Conservation (phyloP, 1,284 basidiomycete genomes). For the Ustilago trichophora region DNA sequence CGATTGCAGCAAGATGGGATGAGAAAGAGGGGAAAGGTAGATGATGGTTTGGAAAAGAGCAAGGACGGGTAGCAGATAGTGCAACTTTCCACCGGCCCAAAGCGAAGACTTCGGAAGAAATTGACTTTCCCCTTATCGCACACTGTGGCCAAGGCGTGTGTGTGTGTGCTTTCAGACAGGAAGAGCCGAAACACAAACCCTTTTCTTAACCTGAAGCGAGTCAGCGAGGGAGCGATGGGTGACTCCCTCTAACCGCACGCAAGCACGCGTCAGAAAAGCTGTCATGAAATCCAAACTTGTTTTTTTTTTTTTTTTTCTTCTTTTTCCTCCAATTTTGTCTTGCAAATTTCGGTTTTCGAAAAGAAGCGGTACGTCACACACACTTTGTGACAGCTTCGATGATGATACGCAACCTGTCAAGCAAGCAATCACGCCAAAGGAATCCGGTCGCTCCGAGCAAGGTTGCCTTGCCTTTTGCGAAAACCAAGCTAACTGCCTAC, state of each 20-base stretch:
- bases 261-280: neutral
- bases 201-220: too few relatives aligned
- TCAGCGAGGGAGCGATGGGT: too few relatives aligned
- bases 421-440: too few relatives aligned
- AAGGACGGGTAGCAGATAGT: neutral
- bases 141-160: neutral
- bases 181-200: too few relatives aligned
- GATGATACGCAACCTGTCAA: too few relatives aligned
- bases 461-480: neutral
- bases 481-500: too few relatives aligned
- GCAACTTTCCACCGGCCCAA: too few relatives aligned
- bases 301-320: neutral
- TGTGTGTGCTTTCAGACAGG: too few relatives aligned
- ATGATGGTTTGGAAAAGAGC: neutral
- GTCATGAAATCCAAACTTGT: neutral
- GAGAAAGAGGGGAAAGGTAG: neutral
- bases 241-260: constrained; percentile 3
- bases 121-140: constrained; percentile 13
- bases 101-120: constrained; percentile 4
- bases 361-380: too few relatives aligned
- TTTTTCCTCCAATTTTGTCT: too few relatives aligned
- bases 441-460: constrained; percentile 19
- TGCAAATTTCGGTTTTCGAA: too few relatives aligned
- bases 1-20: neutral
- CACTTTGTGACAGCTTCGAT: too few relatives aligned